A percentile compares a stretch with the other conserved stretches of the same genome.
These are phyloP conservation scores for Themeda triandra DNA, from an alignment of 176 grass and related monocot species.

Conservation along the genomic window DNA sequence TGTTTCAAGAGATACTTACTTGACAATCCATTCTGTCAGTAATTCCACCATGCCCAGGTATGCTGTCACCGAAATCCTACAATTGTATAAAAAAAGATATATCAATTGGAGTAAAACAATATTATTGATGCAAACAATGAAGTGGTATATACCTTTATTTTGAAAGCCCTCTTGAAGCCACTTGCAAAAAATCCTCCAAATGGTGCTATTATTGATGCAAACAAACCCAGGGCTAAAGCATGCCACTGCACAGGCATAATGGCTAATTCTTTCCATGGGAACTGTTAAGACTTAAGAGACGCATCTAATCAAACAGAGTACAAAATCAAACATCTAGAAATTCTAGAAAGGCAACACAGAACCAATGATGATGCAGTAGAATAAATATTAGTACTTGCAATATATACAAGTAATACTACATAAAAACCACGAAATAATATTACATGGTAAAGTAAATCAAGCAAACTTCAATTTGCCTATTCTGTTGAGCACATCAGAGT, in stretches of 20 bases:
- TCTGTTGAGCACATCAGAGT: not conserved
- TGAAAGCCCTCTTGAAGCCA: constrained; percentile 97
- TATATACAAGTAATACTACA: not conserved
- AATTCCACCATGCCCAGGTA: constrained; percentile 97
- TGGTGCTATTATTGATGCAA: constrained; percentile 99
- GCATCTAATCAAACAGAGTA: constrained; percentile 9
- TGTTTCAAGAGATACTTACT: constrained; percentile 48
- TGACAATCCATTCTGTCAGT: constrained; percentile 99
- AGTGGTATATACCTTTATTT: constrained; percentile 72
- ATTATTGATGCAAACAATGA: not conserved
- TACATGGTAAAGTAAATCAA: not conserved
- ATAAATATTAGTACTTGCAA: not conserved
- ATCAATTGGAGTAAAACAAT: constrained; percentile 7
- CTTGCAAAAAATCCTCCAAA: constrained; percentile 99
- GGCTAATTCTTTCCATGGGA: constrained; percentile 80
- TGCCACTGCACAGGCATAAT: constrained; percentile 96
- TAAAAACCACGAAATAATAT: not conserved
- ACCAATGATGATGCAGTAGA: not conserved
- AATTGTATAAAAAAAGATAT: constrained; percentile 27
- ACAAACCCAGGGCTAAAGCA: constrained; percentile 92
- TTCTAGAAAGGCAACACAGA: not conserved
- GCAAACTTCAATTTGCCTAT: not conserved
- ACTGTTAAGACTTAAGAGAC: constrained; percentile 52
- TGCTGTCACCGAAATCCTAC: constrained; percentile 98
- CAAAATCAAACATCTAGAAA: constrained; percentile 21